These are phyloP conservation scores for Candida cerambycidarum DNA, from an alignment of 805 yeast genomes.

Conservation along the genomic window DNA sequence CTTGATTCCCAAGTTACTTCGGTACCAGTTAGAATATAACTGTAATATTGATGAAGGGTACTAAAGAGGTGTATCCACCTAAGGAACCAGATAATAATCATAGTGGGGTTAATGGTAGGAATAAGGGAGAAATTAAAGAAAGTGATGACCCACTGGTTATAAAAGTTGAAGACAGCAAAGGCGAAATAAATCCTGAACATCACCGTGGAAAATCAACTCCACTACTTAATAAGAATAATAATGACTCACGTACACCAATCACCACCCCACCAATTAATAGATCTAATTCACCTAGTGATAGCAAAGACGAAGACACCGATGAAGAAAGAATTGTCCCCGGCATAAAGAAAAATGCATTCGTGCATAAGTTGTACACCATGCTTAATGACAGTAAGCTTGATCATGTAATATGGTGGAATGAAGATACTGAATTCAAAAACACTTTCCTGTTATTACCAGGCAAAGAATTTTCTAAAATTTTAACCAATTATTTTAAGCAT, in stretches of 20 bases:
- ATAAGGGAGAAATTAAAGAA: too few species aligned
- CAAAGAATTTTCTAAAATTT: constrained; percentile 56
- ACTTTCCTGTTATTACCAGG: constrained; percentile 68
- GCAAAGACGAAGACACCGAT: not conserved
- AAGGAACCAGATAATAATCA: too few species aligned
- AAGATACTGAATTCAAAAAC: constrained; percentile 43
- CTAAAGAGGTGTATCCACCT: too few species aligned
- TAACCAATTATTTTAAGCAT: constrained; percentile 84
- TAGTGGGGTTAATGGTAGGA: too few species aligned
- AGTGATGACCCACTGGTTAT: too few species aligned
- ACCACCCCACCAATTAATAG: not conserved
- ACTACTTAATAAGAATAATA: too few species aligned
- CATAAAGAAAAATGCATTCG: constrained; percentile 58
- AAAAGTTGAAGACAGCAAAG: too few species aligned
- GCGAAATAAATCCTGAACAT: too few species aligned
- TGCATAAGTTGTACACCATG: constrained; percentile 46
- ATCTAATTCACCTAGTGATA: not conserved
- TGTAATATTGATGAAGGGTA: not conserved
- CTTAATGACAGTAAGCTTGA: constrained; percentile 32
- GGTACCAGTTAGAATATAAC: not conserved
- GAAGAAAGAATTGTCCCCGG: constrained; percentile 9
- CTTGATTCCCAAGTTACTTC: not conserved
- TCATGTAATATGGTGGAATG: constrained; percentile 45
- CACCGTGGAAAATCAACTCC: too few species aligned
- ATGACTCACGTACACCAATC: too few species aligned